Evolutionary conservation across 495 filamentous ascomycete species (phyloP), one percentile per base, ranked within the genome.

Genomic region (Aspergillus avenaceus): DNA sequence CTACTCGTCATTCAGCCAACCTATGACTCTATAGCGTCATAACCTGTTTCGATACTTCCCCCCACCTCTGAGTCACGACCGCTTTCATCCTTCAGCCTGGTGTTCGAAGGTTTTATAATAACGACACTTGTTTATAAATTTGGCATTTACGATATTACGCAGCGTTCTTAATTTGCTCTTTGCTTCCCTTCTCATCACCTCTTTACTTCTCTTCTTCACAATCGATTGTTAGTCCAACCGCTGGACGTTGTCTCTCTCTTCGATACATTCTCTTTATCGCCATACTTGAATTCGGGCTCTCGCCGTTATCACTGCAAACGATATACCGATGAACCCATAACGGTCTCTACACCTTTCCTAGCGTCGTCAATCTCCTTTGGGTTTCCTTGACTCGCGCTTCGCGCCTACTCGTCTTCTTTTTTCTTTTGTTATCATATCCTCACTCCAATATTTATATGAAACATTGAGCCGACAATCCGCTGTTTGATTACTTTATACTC

Each of bases 301-400:
- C 57, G 66, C 71, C 73, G 65, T 62, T 63, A 58, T 41, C 53
- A 69, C 60, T 62, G 55, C 58, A 66, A 74, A 66, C 69, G 68
- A 78, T 72, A 74, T 76, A 76, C 74, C 62, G 66, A 86, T 86
- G 82, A 81, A 76, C 71, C 72, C 67, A 81, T 86, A 83, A 86
- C 80, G 76, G 81, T 75, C 71, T 67, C 73, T 77, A 73, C 70
- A 62, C 65, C 71, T 72, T 74, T 74, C 67, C 71, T 70, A 63
- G 53, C 62, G 63, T 75, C 72, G 34, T 47, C 61, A 63, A 70
- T 70, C 71, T 75, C 63, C 46, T 54, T 42, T 32, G 66, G 77
- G 75, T 74, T 70, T 60, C 51, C 66, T 59, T 58, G 68, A 62
- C 40, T 59, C 69, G 71, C 71, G 63, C 59, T 54, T 54, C 71